Evolutionary conservation across 2,329 filamentous ascomycete species (phyloP), one percentile per base, ranked within the genome.

Genomic region (Tetracladium maxilliforme): DNA sequence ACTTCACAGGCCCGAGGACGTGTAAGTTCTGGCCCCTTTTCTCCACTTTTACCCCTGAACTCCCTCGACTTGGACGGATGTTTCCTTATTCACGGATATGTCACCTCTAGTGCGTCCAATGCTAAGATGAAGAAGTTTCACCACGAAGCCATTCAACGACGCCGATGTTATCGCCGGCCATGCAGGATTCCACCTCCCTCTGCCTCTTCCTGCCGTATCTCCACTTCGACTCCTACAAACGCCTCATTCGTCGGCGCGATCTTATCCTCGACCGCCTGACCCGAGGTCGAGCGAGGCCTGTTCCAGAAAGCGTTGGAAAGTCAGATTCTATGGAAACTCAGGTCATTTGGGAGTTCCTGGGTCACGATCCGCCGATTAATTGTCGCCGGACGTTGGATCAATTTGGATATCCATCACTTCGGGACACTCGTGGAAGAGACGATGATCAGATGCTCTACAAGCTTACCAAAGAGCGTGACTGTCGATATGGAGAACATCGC

Each of bases 391-490:
- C 70, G 0, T 39, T 76, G 5, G 70, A 76, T 30, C 70, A 76
- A 34, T 76, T 61, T 28, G 68, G 65, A 0, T 73, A 75, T 27
- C 70, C 70, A 0, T 68, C 65, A 3, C 47, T 76, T 1, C 51
- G 59, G 7, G 69, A 74, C 17, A 75, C 70, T 0, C 48, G 65
- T 21, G 63, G 66, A 0, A 51, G 70, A 11, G 71, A 76, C 21
- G 67, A 71, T 21, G 70, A 76, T 21, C 70, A 76, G 40, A 74
- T 76, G 64, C 45, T 76, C 6, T 76, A 74, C 43, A 76, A 76
- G 35, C 36, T 74, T 3, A 71, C 67, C 3, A 70, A 68, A 34
- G 50, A 63, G 28, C 45, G 57, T 32, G 47, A 35, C 32, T n/a
- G n/a, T n/a, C n/a, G n/a, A n/a, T n/a, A 49, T 41, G 31, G 39